Conservation (phyloP, 495 filamentous ascomycete genomes). For the Penicillium arizonense region DNA sequence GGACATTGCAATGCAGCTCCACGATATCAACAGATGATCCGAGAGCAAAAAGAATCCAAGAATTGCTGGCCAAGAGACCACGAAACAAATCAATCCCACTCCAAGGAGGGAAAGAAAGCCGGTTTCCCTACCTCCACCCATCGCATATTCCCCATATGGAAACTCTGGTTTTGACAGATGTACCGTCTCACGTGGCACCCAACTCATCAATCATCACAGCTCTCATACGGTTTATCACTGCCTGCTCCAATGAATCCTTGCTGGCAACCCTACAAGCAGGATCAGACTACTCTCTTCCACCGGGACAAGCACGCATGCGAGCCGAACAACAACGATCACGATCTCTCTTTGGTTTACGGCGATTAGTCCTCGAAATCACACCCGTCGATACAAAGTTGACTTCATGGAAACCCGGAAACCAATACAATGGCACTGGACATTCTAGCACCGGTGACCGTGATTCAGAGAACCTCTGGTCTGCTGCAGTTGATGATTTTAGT, state of each 20-base stretch:
- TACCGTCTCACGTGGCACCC: conserved; percentile 50
- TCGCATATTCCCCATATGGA: conserved; percentile 56
- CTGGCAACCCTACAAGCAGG: conserved; percentile 54
- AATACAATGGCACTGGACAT: conserved; percentile 39
- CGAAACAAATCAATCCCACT: conserved; percentile 29
- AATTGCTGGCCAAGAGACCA: conserved; percentile 36
- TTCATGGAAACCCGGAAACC: conserved; percentile 37
- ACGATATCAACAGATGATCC: conserved; percentile 24
- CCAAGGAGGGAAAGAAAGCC: conserved; percentile 26
- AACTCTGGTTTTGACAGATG: conserved; percentile 57
- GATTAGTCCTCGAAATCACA: conserved; percentile 57
- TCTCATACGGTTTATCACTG: conserved; percentile 55
- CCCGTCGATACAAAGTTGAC: conserved; percentile 30
- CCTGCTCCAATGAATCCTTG: conserved; percentile 57
- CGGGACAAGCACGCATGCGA: conserved; percentile 40
- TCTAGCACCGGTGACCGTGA: conserved; percentile 63
- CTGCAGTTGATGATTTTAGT: conserved; percentile 58
- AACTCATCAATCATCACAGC: conserved; percentile 45
- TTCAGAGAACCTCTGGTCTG: conserved; percentile 59
- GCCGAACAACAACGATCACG: conserved; percentile 43
- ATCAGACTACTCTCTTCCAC: conserved; percentile 49
- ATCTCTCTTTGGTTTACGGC: conserved; percentile 53
- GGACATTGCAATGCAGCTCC: conserved; percentile 21
- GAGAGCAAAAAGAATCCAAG: conserved; percentile 29
- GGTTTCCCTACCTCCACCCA: conserved; percentile 51